A percentile compares a stretch with the other conserved stretches of the same genome.
phyloP scores from a whole-genome alignment of 371 early-diverging fungal species.

The Actinomortierella ambigua region DNA sequence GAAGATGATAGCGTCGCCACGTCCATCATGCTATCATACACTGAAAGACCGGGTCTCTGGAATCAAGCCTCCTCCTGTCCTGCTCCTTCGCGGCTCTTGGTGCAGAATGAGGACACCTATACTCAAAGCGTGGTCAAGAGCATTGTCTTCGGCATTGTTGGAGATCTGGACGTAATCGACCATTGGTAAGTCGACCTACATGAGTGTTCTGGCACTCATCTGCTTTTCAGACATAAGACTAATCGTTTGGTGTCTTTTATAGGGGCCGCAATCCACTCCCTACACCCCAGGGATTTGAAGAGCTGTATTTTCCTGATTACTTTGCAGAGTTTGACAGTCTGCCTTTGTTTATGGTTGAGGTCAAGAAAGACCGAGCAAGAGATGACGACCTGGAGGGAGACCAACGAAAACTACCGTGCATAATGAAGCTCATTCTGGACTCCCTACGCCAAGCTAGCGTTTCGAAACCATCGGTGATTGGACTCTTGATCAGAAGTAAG shows the following conservation, averaged over 20 bases:
- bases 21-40: background rate
- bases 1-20: background rate
- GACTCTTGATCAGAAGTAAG: constrained; percentile 13
- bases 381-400: constrained; percentile 9
- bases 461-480: constrained; percentile 9
- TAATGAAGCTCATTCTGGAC: constrained; percentile 12
- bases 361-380: constrained; percentile 10
- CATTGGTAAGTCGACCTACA: background rate
- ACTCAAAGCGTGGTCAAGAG: constrained; percentile 10
- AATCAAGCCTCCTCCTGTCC: constrained; percentile 8
- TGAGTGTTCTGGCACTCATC: background rate
- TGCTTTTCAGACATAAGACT: background rate
- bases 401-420: constrained; percentile 11
- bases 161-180: background rate
- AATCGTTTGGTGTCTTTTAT: background rate
- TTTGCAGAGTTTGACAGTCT: constrained; percentile 16
- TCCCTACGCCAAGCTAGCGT: constrained; percentile 4
- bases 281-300: constrained; percentile 12
- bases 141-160: constrained; percentile 7
- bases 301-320: constrained; percentile 14
- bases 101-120: constrained; percentile 17
- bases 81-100: background rate
- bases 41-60: constrained; percentile 3
- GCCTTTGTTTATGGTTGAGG: constrained; percentile 11
- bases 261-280: constrained; percentile 14